Conservation (phyloP, 1,284 basidiomycete genomes). For the Malassezia arunalokei region DNA sequence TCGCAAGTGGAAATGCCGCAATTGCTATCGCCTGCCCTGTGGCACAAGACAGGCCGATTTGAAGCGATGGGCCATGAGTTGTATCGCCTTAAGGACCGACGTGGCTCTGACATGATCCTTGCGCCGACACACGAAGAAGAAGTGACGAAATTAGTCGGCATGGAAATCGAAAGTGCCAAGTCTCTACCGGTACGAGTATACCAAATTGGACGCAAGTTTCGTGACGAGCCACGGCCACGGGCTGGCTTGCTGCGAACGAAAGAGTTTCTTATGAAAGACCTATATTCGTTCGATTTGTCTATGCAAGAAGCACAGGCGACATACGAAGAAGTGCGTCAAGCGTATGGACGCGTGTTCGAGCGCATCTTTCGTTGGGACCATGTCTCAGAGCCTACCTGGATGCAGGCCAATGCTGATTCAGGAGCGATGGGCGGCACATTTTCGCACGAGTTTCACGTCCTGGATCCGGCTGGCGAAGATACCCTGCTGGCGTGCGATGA, state of each 20-base stretch:
- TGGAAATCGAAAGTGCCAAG: conserved; percentile 31
- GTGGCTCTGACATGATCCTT: conserved; percentile 37
- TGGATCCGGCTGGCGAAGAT: conserved; percentile 45
- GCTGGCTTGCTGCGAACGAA: conserved; percentile 45
- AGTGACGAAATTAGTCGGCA: conserved; percentile 40
- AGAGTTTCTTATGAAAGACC: conserved; percentile 48
- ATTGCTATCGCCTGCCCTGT: conserved; percentile 36
- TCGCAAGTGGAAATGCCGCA: conserved; percentile 43
- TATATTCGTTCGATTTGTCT: conserved; percentile 45
- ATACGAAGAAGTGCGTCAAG: conserved; percentile 38
- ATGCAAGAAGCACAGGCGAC: conserved; percentile 19
- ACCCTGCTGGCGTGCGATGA: conserved; percentile 36
- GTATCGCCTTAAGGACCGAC: conserved; percentile 41
- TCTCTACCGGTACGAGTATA: conserved; percentile 43
- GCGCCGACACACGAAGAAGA: conserved; percentile 48
- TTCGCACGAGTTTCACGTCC: conserved; percentile 47
- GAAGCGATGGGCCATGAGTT: conserved; percentile 43
- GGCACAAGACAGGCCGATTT: conserved; percentile 39
- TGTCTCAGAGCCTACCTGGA: not conserved
- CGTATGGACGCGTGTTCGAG: conserved; percentile 41
- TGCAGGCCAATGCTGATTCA: conserved; percentile 39
- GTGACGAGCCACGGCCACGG: conserved; percentile 46
- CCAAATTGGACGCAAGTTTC: conserved; percentile 45
- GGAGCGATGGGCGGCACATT: conserved; percentile 46
- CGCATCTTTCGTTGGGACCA: conserved; percentile 19